Evolutionary conservation across 495 filamentous ascomycete species (phyloP).

Genomic region (Oleoguttula mirabilis): DNA sequence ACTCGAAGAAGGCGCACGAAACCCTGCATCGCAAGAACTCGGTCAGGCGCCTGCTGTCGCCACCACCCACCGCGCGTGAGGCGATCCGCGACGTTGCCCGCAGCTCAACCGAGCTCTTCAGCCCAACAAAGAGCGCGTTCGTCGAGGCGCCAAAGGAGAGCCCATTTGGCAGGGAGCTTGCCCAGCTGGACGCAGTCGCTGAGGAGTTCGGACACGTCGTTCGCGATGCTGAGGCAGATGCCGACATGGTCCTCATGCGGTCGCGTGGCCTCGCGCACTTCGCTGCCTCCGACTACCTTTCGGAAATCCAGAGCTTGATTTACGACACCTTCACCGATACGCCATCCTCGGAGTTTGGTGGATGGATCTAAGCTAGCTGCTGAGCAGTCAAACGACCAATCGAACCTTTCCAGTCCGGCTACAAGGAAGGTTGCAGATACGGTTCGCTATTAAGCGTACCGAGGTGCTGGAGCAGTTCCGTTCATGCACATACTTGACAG

Average conservation of each 20-base stretch:
- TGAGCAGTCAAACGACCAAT: conserved; percentile 6
- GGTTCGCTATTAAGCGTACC: too few relatives aligned
- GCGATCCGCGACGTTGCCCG: conserved; percentile 10
- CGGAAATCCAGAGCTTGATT: conserved; percentile 58
- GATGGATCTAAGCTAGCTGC: conserved; percentile 6
- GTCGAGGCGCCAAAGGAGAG: conserved; percentile 22
- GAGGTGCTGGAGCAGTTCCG: background rate
- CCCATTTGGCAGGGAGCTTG: conserved; percentile 64
- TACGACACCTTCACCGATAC: conserved; percentile 4
- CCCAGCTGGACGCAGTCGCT: conserved; percentile 64
- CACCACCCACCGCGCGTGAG: conserved; percentile 26
- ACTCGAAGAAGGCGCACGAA: conserved; percentile 71
- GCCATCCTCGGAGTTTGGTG: background rate
- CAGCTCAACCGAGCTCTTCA: conserved; percentile 35
- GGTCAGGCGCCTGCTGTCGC: conserved; percentile 36
- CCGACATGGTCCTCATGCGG: conserved; percentile 46
- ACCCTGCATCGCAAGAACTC: conserved; percentile 57
- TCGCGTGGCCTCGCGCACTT: conserved; percentile 61
- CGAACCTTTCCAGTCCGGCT: conserved; percentile 9
- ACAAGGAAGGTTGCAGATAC: conserved; percentile 10
- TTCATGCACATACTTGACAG: too few relatives aligned
- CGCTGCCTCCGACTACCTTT: conserved; percentile 68
- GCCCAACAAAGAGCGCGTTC: conserved; percentile 35
- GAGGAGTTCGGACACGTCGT: conserved; percentile 62
- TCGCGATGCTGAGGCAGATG: conserved; percentile 37